Evolutionary conservation across 1,284 basidiomycete species (phyloP).

Genomic region (Sphagnurus paluster): DNA sequence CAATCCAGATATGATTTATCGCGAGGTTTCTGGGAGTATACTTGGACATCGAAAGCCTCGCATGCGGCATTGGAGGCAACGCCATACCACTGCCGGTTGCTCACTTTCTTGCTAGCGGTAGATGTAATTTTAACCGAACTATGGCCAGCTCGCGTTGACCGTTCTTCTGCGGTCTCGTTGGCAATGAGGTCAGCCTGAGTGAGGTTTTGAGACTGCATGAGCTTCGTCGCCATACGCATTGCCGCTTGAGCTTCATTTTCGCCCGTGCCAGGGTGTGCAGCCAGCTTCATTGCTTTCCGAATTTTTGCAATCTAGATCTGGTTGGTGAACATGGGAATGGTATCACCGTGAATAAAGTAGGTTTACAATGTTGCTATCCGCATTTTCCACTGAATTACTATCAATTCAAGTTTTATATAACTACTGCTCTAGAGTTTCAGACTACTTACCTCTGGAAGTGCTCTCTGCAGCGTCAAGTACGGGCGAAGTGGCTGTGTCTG

Average conservation of each 20-base stretch:
- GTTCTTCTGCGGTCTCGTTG: constrained; percentile 8
- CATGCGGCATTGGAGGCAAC: not conserved
- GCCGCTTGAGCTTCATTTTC: constrained; percentile 9
- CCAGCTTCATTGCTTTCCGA: constrained; percentile 6
- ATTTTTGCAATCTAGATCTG: constrained; percentile 6
- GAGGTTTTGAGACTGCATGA: constrained; percentile 9
- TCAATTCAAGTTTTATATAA: no score
- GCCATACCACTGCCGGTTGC: constrained; percentile 4
- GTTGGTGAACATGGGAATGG: not conserved
- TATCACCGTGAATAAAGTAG: not conserved
- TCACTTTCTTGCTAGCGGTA: constrained; percentile 1
- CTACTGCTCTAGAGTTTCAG: no score
- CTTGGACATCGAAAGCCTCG: constrained; percentile 9
- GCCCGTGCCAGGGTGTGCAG: constrained; percentile 6
- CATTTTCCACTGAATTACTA: constrained; percentile 3
- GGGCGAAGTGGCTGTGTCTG: constrained; percentile 1
- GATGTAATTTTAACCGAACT: constrained; percentile 7
- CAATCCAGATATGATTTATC: not conserved
- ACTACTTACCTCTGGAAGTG: not conserved
- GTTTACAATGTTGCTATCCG: constrained; percentile 8
- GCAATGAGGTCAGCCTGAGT: constrained; percentile 11
- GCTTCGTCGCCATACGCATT: constrained; percentile 12
- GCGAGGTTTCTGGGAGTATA: constrained; percentile 1
- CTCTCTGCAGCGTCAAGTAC: not conserved
- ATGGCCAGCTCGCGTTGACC: constrained; percentile 9